Evolutionary conservation across 306 rosid species (phyloP).

Genomic region (Cicer yamashitae): DNA sequence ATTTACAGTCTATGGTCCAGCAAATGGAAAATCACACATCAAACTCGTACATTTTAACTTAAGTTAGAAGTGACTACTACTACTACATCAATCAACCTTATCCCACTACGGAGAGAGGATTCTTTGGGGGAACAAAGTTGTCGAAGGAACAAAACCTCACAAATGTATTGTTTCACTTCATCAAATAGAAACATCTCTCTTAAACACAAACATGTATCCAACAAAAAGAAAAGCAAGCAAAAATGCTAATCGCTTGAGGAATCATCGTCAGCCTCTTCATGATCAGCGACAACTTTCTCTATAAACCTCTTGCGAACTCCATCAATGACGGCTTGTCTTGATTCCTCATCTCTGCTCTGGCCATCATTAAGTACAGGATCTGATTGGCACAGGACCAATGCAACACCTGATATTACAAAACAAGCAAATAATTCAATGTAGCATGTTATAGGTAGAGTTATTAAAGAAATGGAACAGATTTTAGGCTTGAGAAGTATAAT

Average conservation of each 20-base stretch:
- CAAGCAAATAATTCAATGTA: constrained; percentile 18
- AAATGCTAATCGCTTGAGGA: constrained; percentile 76
- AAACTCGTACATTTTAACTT: constrained; percentile 3
- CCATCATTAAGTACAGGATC: constrained; percentile 93
- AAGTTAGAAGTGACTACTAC: not conserved
- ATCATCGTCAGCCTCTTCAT: constrained; percentile 74
- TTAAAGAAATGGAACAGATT: not conserved
- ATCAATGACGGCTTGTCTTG: constrained; percentile 78
- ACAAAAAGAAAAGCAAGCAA: not conserved
- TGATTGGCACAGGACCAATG: constrained; percentile 87
- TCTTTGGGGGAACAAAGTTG: not conserved
- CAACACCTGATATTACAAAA: constrained; percentile 69
- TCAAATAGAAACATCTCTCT: constrained; percentile 8
- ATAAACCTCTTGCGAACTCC: constrained; percentile 79
- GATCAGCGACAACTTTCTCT: constrained; percentile 81
- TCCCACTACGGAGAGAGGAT: not conserved
- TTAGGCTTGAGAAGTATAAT: not conserved
- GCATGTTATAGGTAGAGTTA: not conserved
- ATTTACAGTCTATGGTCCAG: not conserved
- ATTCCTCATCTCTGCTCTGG: constrained; percentile 58
- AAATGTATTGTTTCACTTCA: constrained; percentile 35
- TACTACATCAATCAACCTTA: not conserved
- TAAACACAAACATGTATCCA: not conserved
- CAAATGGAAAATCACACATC: not conserved
- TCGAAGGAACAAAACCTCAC: constrained; percentile 30